phyloP scores from a whole-genome alignment of 768 basidiomycete genomes.

The Termitomyces sp. region DNA sequence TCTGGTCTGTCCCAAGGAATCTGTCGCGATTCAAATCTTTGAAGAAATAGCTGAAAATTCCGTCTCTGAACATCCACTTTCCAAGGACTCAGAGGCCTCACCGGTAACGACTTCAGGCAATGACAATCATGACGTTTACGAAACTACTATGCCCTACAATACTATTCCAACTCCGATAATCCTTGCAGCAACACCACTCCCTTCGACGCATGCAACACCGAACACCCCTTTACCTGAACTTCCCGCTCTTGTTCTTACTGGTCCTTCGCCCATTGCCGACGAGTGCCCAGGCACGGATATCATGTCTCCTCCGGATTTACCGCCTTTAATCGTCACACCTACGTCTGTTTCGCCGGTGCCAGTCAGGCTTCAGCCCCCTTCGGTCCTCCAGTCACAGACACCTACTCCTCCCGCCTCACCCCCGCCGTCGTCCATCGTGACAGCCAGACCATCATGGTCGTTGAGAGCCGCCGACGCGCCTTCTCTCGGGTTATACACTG shows the following conservation, averaged over 20 bases:
- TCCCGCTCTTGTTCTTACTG: neutral
- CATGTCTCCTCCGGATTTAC: slow-evolving; percentile 30
- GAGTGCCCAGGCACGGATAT: slow-evolving; percentile 36
- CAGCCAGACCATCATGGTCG: slow-evolving; percentile 31
- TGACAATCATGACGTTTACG: slow-evolving; percentile 9
- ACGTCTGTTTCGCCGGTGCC: slow-evolving; percentile 14
- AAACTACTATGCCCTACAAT: neutral
- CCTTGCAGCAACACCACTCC: slow-evolving; percentile 1
- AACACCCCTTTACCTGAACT: slow-evolving; percentile 2
- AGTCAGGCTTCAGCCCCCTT: neutral
- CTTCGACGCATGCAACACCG: slow-evolving; percentile 9
- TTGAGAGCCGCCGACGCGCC: slow-evolving; percentile 37
- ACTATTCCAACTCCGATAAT: neutral
- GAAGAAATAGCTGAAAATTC: neutral
- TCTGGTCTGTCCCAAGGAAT: slow-evolving; percentile 1
- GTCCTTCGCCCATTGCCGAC: slow-evolving; percentile 1
- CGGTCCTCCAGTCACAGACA: slow-evolving; percentile 21
- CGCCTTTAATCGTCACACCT: neutral
- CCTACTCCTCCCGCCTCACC: slow-evolving; percentile 43
- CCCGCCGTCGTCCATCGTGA: slow-evolving; percentile 9
- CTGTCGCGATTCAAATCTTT: slow-evolving; percentile 6
- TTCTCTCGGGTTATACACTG: slow-evolving; percentile 28
- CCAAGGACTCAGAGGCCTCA: neutral
- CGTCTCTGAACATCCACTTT: neutral
- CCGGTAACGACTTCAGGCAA: neutral